Base-by-base conservation (phyloP, 208 protist species). In the Wallacemonas sp. region DNA sequence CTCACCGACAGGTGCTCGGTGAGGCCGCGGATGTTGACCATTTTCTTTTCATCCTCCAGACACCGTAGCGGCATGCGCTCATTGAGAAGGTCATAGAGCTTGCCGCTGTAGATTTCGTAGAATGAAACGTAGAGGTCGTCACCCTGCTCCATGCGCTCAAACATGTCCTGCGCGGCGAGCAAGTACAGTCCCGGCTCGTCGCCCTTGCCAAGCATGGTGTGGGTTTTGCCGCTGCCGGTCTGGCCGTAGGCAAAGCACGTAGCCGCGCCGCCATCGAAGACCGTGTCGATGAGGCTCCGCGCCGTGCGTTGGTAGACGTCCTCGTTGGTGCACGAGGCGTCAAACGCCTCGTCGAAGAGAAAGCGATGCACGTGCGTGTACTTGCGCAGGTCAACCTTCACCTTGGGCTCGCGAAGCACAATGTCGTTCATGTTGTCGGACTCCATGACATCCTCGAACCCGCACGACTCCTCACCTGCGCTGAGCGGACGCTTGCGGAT, bases 331-430 rank as follows among this genome's bases (percentile, higher is more conserved):
- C 84, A 77, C 26, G 62, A 65, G 63, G 98, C 93, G 59, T 97
- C 87, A 41, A 99, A 97, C 20, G 97, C 96, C 63, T 97, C 84
- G 71, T 99, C 98, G 72, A 98, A 99, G 57, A 82, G 79, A 70
- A 98, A 99, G 39, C 88, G 89, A 65, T 99, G 98, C 52, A 93
- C 86, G 66, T 99, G 94, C 36, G 92, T 98, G 76, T 98, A 99
- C 72, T 96, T 95, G 42, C 86, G 91, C 41, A 99, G 65, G 76
- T 99, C 98, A 4, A 99, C 92, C 71, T 97, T 95, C 45, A 97
- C 82, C 62, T 96, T 97, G 23, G 90, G 84, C 65, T 97, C 92
- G 44, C 79, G 73, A 36, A 97, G 74, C 28, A 85, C 78, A 63
- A 97, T 86, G 38, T 81, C 81, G 52, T 73, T 72, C 3, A 28